Conservation (phyloP, 257 asterid genomes). For the Linderniella brevidens region DNA sequence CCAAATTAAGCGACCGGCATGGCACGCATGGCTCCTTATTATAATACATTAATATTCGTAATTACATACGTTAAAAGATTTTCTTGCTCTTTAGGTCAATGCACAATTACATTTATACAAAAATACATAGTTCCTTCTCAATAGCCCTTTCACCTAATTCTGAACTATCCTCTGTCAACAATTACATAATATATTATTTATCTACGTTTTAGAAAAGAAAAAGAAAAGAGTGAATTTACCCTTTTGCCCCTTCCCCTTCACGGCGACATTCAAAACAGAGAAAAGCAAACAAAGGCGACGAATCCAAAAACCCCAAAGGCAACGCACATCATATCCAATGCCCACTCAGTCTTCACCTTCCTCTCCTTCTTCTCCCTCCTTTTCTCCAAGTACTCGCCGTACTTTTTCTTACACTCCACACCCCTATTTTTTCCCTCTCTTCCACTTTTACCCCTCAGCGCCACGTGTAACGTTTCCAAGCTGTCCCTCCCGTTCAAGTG, state of each 20-base stretch:
- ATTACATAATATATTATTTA: too few species aligned
- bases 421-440: constrained; percentile 21
- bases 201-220: too few species aligned
- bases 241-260: too few species aligned
- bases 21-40: too few species aligned
- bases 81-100: too few species aligned
- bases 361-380: constrained; percentile 43
- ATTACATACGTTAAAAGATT: too few species aligned
- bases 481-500: constrained; percentile 73
- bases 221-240: too few species aligned
- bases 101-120: not conserved
- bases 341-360: constrained; percentile 38
- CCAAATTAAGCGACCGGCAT: too few species aligned
- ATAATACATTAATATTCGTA: too few species aligned
- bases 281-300: constrained; percentile 18
- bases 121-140: not conserved
- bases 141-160: too few species aligned
- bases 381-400: constrained; percentile 30
- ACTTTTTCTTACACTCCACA: constrained; percentile 27
- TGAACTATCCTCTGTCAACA: too few species aligned
- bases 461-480: constrained; percentile 44
- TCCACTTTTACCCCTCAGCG: constrained; percentile 55
- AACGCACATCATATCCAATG: constrained; percentile 38
- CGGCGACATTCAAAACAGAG: constrained; percentile 6
- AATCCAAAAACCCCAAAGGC: constrained; percentile 43